phyloP scores from a whole-genome alignment of 2,329 filamentous ascomycete species.

The Paecilomyces formosus region DNA sequence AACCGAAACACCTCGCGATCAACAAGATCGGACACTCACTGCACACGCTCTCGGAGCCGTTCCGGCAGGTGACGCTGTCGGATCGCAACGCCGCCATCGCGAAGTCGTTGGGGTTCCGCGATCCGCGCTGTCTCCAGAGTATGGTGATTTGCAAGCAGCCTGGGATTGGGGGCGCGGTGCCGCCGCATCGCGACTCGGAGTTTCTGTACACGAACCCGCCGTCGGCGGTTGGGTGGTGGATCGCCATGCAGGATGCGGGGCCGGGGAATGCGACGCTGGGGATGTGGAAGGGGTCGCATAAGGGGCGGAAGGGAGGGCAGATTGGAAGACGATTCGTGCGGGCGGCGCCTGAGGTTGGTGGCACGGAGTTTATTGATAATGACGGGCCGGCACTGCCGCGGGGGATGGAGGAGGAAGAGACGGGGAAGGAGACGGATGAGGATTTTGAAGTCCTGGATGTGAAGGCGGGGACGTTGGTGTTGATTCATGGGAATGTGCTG shows the following conservation, averaged over 20 bases:
- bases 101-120: slow-evolving; percentile 60
- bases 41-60: slow-evolving; percentile 61
- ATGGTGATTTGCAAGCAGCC: slow-evolving; percentile 99
- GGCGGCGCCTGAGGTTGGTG: slow-evolving; percentile 43
- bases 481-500: slow-evolving; percentile 92
- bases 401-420: slow-evolving; percentile 35
- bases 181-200: slow-evolving; percentile 83
- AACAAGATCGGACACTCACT: slow-evolving; percentile 84
- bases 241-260: slow-evolving; percentile 88
- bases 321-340: slow-evolving; percentile 66
- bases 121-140: slow-evolving; percentile 76
- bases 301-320: slow-evolving; percentile 50
- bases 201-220: slow-evolving; percentile 89
- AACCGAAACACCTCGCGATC: slow-evolving; percentile 76
- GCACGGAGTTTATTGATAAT: slow-evolving; percentile 68
- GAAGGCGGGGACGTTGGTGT: slow-evolving; percentile 78
- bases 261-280: slow-evolving; percentile 79
- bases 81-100: slow-evolving; percentile 57
- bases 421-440: slow-evolving; percentile 27
- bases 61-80: slow-evolving; percentile 46
- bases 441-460: slow-evolving; percentile 77
- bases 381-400: slow-evolving; percentile 56
- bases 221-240: slow-evolving; percentile 92
- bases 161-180: slow-evolving; percentile 86
- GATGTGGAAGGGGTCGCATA: slow-evolving; percentile 75